Evolutionary conservation across 148 eudicot genomes (phyloP), one percentile per base, ranked within the genome.

Genomic region (Drosera capensis): DNA sequence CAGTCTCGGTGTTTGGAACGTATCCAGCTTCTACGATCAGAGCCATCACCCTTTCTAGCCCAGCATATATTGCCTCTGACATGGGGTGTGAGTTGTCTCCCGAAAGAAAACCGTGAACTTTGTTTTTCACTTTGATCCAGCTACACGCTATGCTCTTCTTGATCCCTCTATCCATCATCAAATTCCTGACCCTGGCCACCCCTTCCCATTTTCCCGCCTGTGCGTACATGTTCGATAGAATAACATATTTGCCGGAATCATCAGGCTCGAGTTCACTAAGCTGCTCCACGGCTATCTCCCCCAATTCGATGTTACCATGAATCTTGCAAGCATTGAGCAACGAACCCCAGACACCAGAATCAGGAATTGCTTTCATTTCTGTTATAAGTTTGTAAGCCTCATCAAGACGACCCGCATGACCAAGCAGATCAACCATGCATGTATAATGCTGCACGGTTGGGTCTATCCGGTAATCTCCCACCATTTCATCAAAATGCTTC

Each of bases 191-290:
- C 52, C 63, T 70, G 48, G 77, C 80, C 30, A 71, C 85, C 23
- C 74, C 74, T 40, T 73, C 77, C 77, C 77, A 70, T 47, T 50
- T 70, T 22, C 85, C 85, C 1, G 85, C 80, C 58, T 78, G 74
- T 22, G 77, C 85, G 42, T 78, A 78, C 23, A 78, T 67, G 45
- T 78, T 78, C 0, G 74, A 73, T 48, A 78, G 43, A 29, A 70
- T 67, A 48, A 78, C 85, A 34, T 70, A 78, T 48, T 78, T 70
- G 13, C 85, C 80, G 0, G 74, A 56, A 48, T 73, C 84, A 14
- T 68, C 61, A 28, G 83, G 83, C 40, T 72, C 75, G 19, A 77
- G 78, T 59, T 77, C 83, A 45, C 72, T 51, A 49, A 74, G 67
- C 57, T 30, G 59, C 20, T 70, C 72, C 36, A 74, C 49, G 9